These are phyloP conservation scores for Ogataea paraovalis DNA, from an alignment of 805 yeast genomes.

Conservation along the genomic window DNA sequence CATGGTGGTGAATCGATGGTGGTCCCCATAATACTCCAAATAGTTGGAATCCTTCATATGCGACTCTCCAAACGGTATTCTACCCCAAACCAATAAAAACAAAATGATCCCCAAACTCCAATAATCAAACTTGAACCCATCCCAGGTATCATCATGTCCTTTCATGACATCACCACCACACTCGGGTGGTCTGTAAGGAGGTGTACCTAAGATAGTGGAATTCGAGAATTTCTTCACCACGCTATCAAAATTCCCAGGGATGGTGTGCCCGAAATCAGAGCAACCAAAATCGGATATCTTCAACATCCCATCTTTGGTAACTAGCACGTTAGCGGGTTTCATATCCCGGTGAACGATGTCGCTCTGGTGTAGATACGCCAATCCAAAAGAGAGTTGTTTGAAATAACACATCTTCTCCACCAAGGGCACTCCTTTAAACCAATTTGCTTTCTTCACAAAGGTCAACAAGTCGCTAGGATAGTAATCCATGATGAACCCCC, in stretches of 20 bases:
- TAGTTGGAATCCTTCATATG: constrained; percentile 42
- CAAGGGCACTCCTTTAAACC: constrained; percentile 44
- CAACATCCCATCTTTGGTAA: constrained; percentile 55
- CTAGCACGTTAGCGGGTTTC: constrained; percentile 68
- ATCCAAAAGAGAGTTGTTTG: constrained; percentile 62
- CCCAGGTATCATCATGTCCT: constrained; percentile 26
- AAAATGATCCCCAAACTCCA: constrained; percentile 73
- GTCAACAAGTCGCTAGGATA: constrained; percentile 62
- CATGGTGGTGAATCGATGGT: constrained; percentile 35
- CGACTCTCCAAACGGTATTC: constrained; percentile 58
- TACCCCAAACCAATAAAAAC: constrained; percentile 54
- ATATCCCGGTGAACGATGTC: constrained; percentile 72
- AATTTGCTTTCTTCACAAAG: constrained; percentile 50
- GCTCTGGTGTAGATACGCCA: constrained; percentile 56
- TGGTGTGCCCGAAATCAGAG: constrained; percentile 57
- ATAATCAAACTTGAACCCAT: constrained; percentile 65
- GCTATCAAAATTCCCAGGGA: constrained; percentile 45
- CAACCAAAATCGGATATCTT: constrained; percentile 78
- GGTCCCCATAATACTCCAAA: constrained; percentile 47
- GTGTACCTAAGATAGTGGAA: constrained; percentile 58
- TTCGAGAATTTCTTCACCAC: constrained; percentile 34
- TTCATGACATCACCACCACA: constrained; percentile 47
- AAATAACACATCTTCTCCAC: constrained; percentile 61
- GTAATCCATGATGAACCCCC: constrained; percentile 72
- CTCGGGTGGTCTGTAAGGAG: constrained; percentile 81